These are phyloP conservation scores for Canariomyces notabilis DNA, from an alignment of 2,329 filamentous ascomycete genomes.

Conservation along the genomic window DNA sequence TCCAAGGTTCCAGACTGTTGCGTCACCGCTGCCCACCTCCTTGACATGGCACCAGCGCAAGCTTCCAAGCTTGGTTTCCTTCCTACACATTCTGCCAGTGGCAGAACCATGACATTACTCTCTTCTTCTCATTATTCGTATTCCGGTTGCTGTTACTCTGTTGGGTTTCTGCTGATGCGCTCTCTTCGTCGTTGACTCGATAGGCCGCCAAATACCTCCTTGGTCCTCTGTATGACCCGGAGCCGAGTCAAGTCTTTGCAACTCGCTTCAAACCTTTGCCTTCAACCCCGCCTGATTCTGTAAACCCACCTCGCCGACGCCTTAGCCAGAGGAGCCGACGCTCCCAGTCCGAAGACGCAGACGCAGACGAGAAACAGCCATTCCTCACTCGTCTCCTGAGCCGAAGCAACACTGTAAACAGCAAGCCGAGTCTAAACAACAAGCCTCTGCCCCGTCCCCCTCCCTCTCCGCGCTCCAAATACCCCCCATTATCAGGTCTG, in stretches of 20 bases:
- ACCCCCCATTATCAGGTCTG: conserved; percentile 14
- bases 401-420: conserved; percentile 20
- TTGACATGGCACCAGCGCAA: conserved; percentile 3
- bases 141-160: background rate
- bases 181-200: background rate
- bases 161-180: background rate
- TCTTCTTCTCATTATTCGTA: conserved; percentile 1
- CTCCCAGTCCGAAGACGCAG: conserved; percentile 8
- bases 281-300: conserved; percentile 48
- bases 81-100: background rate
- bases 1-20: conserved; percentile 8
- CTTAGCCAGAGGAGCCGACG: conserved; percentile 28
- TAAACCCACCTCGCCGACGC: conserved; percentile 43
- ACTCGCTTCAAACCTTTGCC: conserved; percentile 17
- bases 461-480: conserved; percentile 10
- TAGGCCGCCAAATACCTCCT: conserved; percentile 64
- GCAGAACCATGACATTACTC: background rate
- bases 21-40: conserved; percentile 11
- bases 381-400: conserved; percentile 19
- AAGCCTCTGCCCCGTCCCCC: conserved; percentile 3
- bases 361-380: conserved; percentile 14
- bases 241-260: conserved; percentile 59
- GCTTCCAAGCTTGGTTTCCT: conserved; percentile 2
- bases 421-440: conserved; percentile 2
- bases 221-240: conserved; percentile 62